Conservation (phyloP, 768 basidiomycete species). For the Rhodotorula graminis region DNA sequence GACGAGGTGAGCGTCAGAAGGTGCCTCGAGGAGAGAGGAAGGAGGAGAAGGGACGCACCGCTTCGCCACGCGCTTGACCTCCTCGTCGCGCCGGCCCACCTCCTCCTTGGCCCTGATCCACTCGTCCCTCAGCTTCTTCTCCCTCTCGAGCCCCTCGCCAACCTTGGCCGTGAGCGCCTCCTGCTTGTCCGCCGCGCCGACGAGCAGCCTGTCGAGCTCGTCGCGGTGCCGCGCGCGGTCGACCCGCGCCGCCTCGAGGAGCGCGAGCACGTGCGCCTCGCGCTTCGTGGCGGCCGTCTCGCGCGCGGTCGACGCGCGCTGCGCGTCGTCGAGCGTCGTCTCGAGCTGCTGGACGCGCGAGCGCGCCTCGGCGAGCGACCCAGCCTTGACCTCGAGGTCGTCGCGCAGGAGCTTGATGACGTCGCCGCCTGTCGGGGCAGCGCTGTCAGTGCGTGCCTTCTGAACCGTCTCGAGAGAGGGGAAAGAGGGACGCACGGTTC, state of each 20-base stretch:
- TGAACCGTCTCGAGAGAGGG: not conserved
- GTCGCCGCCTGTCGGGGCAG: conserved; percentile 1
- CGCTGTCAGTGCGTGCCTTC: no score
- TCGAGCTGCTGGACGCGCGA: not conserved
- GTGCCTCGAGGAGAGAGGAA: no score
- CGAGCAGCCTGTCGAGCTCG: not conserved
- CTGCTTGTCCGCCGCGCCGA: not conserved
- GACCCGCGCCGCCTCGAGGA: not conserved
- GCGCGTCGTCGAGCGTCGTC: not conserved
- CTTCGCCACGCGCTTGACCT: not conserved
- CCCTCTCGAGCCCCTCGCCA: not conserved
- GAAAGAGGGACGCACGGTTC: not conserved
- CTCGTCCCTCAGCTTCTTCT: not conserved
- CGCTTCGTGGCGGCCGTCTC: no score
- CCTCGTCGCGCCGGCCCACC: not conserved
- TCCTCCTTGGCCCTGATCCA: not conserved
- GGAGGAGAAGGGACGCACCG: not conserved
- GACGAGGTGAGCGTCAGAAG: not conserved
- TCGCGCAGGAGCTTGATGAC: conserved; percentile 16
- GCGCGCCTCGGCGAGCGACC: conserved; percentile 19
- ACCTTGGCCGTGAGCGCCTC: not conserved
- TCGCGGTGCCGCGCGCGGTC: not conserved
- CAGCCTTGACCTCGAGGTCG: conserved; percentile 18
- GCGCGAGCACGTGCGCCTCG: no score
- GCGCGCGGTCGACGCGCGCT: no score